Base-by-base conservation (phyloP, 2,329 filamentous ascomycete species). In the Phaeosphaeriaceae sp. region DNA sequence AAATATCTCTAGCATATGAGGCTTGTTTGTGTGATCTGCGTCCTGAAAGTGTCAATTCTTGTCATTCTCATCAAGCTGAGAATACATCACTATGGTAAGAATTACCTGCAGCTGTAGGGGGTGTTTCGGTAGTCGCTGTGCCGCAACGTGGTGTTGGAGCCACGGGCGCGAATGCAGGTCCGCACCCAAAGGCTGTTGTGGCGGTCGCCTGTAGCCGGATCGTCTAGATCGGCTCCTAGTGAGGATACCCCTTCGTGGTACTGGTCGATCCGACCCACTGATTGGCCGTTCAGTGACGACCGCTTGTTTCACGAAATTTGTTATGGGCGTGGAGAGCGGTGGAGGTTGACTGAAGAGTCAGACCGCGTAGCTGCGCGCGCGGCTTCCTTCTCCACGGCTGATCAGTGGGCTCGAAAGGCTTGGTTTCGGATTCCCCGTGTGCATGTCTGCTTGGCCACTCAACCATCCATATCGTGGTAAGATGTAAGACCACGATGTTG, bases 111-210 rank as follows among this genome's bases (percentile, higher is more conserved):
- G 54, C 54, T 44, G 59, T 48, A 41, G 51, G 40, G 49, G 49
- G 51, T 54, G 21, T 48, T 42, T 51, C 49, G 53, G 55, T 41
- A 53, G 51, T 62, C 61, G 63, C 55, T 7, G 31, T 31, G 66
- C 67, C 65, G 65, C 67, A 65, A 48, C 58, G 57, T 63, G 62
- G 56, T 42, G 33, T 44, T n/a, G 25, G 25, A 27, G 45, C 61
- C n/a, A 15, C 53, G 36, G 53, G 58, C 53, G 57, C 54, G 46
- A 54, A 52, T 58, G 48, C 55, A 60, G 48, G 49, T 45, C 61
- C 31, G 9, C 6, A 6, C 25, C 25, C 51, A 36, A 40, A 52
- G 50, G 54, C 54, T 58, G 54, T 33, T 42, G 59, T 48, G 45
- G 52, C 17, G n/a, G 54, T 63, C 62, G 58, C 52, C 56, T 58